A percentile compares a stretch with the other conserved stretches of the same genome.
Evolutionary conservation across 306 rosid species (phyloP).

Genomic region (Nissolia schottii): DNA sequence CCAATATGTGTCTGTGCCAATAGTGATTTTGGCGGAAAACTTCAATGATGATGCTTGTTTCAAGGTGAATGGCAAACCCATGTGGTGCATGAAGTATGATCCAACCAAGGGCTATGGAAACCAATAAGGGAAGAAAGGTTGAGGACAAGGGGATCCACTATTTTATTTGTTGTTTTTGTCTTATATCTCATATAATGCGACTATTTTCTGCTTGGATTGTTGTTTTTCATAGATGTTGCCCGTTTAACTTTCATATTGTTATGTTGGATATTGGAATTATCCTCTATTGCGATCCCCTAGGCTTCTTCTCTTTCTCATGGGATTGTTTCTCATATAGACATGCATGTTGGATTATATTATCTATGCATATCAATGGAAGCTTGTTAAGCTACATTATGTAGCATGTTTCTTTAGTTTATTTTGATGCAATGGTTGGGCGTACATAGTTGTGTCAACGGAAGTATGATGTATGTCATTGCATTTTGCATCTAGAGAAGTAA

Average conservation of each 20-base stretch:
- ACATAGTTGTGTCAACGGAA: no score
- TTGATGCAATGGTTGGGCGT: no score
- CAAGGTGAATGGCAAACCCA: not conserved
- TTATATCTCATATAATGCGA: not conserved
- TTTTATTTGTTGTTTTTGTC: not conserved
- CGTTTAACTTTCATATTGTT: not conserved
- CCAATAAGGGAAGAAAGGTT: not conserved
- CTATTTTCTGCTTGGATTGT: not conserved
- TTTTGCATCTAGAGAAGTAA: no score
- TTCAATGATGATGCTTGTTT: not conserved
- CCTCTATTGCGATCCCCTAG: no score
- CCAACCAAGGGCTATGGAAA: not conserved
- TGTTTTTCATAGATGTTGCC: not conserved
- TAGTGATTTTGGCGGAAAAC: not conserved
- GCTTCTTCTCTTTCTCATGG: no score
- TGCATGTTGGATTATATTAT: no score
- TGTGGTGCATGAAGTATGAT: constrained; percentile 4
- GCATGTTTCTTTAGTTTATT: no score
- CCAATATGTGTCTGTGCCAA: not conserved
- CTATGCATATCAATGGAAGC: no score
- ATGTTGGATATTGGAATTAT: not conserved
- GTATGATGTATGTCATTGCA: no score
- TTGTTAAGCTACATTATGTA: no score
- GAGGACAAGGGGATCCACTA: not conserved
- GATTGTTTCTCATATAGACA: no score